phyloP scores from a whole-genome alignment of 225 moss, liverwort and hornwort species.

The Antitrichia curtipendula region DNA sequence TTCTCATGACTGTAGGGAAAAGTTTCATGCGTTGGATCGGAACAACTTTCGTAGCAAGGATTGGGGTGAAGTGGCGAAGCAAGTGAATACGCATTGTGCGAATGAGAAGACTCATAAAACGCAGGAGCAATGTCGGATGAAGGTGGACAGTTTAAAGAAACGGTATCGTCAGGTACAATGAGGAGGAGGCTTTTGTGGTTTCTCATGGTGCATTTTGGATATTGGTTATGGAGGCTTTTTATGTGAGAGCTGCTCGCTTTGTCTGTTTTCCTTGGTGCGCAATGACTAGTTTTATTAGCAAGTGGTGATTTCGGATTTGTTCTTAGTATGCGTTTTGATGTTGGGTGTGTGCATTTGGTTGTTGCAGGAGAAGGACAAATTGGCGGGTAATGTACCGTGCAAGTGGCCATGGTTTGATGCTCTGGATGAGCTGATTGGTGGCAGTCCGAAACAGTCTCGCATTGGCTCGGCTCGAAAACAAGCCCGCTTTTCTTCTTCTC shows the following conservation, averaged over 20 bases:
- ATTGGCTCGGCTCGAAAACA: conserved; percentile 50
- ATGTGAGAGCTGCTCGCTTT: not conserved
- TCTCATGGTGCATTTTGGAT: not conserved
- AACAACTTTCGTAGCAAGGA: conserved; percentile 63
- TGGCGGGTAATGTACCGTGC: conserved; percentile 48
- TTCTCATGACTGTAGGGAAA: conserved; percentile 13
- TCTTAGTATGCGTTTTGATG: not conserved
- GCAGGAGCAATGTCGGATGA: conserved; percentile 65
- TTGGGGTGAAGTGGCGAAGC: conserved; percentile 54
- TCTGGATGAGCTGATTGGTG: conserved; percentile 50
- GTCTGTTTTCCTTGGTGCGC: not conserved
- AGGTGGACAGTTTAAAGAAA: conserved; percentile 63
- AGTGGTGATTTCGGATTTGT: not conserved
- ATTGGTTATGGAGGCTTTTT: not conserved
- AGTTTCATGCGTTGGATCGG: conserved; percentile 55
- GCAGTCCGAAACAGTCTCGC: conserved; percentile 58
- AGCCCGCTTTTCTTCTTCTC: conserved; percentile 40
- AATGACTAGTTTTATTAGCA: not conserved
- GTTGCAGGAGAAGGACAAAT: conserved; percentile 52
- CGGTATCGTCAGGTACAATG: conserved; percentile 45
- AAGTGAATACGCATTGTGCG: conserved; percentile 32
- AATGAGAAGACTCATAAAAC: conserved; percentile 51
- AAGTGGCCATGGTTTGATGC: conserved; percentile 65
- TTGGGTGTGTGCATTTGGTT: not conserved
- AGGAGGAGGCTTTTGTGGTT: not conserved